Percentiles rank a stretch among this genome's conserved stretches.
These are phyloP conservation scores for Chrysoporthe cubensis DNA, from an alignment of 2,329 filamentous ascomycete species.

Conservation along the genomic window DNA sequence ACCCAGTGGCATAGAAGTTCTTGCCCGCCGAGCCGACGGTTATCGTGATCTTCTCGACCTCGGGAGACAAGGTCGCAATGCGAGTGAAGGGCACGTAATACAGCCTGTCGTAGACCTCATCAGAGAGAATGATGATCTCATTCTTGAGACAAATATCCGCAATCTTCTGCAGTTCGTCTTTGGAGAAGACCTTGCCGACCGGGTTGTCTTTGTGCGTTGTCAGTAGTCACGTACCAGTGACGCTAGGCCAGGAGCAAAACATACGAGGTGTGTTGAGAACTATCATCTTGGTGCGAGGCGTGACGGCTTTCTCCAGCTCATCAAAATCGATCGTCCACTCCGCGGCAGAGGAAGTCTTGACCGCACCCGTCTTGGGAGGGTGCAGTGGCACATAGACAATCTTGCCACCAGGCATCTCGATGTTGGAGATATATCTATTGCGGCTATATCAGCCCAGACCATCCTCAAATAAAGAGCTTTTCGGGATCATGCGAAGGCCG, in stretches of 20 bases:
- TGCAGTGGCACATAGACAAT: slow-evolving; percentile 96
- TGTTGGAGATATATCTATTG: slow-evolving; percentile 86
- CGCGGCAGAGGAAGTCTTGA: slow-evolving; percentile 78
- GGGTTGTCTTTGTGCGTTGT: slow-evolving; percentile 71
- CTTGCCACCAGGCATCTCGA: slow-evolving; percentile 95
- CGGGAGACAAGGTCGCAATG: slow-evolving; percentile 86
- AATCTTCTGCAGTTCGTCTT: slow-evolving; percentile 80
- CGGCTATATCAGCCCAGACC: not conserved
- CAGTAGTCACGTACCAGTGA: not conserved
- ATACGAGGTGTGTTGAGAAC: slow-evolving; percentile 76
- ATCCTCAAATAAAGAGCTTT: slow-evolving; percentile 8
- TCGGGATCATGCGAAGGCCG: not conserved
- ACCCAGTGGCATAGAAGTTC: slow-evolving; percentile 97
- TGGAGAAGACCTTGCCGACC: slow-evolving; percentile 92
- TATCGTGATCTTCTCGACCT: slow-evolving; percentile 84
- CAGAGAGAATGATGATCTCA: slow-evolving; percentile 89
- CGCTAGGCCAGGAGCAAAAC: slow-evolving; percentile 26
- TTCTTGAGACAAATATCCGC: slow-evolving; percentile 89
- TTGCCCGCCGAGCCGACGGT: slow-evolving; percentile 97
- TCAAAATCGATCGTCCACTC: slow-evolving; percentile 89
- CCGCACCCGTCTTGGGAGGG: slow-evolving; percentile 79
- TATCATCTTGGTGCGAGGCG: slow-evolving; percentile 91
- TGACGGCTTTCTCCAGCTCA: slow-evolving; percentile 80
- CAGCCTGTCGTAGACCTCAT: slow-evolving; percentile 92
- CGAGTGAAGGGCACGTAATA: slow-evolving; percentile 96